Evolutionary conservation across 495 filamentous ascomycete species (phyloP).

Genomic region (Umbilicaria muhlenbergii): DNA sequence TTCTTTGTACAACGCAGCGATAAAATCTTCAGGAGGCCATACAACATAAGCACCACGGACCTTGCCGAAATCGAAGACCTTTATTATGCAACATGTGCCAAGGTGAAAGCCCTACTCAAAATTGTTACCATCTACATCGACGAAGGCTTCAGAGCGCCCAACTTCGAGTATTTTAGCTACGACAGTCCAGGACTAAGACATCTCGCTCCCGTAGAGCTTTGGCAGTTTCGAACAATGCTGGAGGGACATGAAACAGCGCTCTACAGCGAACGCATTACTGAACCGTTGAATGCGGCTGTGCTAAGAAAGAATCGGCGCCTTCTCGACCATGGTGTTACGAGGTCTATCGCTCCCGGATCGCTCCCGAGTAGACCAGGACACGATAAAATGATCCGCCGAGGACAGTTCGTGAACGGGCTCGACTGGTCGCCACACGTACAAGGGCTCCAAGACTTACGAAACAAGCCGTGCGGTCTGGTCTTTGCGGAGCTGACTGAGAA

Average conservation of each 20-base stretch:
- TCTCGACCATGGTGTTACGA: no score
- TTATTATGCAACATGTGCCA: constrained; percentile 12
- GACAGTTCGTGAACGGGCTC: background rate
- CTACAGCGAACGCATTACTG: constrained; percentile 1
- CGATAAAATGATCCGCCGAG: no score
- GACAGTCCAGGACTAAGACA: background rate
- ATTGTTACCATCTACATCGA: constrained; percentile 5
- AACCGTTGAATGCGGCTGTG: constrained; percentile 2
- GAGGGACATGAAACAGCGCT: constrained; percentile 6
- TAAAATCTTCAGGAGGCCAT: constrained; percentile 1
- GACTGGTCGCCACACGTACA: background rate
- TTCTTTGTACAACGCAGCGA: constrained; percentile 4
- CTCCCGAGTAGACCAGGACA: no score
- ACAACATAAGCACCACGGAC: constrained; percentile 3
- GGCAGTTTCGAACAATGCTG: constrained; percentile 4
- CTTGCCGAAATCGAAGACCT: constrained; percentile 12
- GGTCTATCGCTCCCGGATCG: no score
- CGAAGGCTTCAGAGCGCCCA: constrained; percentile 7
- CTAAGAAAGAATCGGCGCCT: background rate
- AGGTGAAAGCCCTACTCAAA: constrained; percentile 9
- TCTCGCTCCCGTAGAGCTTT: constrained; percentile 4
- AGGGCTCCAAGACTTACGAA: constrained; percentile 4
- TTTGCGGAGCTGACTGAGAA: constrained; percentile 11
- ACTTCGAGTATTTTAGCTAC: constrained; percentile 7
- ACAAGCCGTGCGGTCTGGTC: constrained; percentile 9